A percentile compares a stretch with the other conserved stretches of the same genome.
phyloP scores from a whole-genome alignment of 192 early-diverging fungal species.

The Powellomyces hirtus region DNA sequence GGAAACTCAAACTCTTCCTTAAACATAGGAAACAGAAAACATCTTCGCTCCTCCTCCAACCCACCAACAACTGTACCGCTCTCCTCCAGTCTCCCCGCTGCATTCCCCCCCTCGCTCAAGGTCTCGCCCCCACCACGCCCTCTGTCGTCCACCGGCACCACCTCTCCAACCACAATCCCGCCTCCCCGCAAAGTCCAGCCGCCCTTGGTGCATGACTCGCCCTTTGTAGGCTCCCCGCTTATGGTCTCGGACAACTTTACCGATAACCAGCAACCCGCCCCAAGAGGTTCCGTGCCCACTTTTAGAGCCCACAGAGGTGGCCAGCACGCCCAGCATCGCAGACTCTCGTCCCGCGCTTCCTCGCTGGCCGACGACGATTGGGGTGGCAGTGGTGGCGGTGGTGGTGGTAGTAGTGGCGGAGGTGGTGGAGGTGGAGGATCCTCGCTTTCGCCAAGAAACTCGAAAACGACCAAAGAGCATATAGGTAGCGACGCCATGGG shows the following conservation, averaged over 20 bases:
- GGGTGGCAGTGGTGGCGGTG: not conserved
- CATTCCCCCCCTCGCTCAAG: too few relatives aligned
- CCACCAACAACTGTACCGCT: too few relatives aligned
- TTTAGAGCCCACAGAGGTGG: not conserved
- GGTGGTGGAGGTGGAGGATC: not conserved
- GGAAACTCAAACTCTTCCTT: too few relatives aligned
- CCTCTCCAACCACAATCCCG: conserved; percentile 5
- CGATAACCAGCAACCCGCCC: conserved; percentile 10
- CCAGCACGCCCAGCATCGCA: not conserved
- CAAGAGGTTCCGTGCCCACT: not conserved
- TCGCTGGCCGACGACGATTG: conserved; percentile 13
- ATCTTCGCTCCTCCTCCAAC: too few relatives aligned
- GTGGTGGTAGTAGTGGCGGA: not conserved
- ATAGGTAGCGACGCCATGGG: not conserved
- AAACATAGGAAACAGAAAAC: too few relatives aligned
- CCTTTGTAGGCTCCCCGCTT: conserved; percentile 33
- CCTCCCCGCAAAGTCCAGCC: not conserved
- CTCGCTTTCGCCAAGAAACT: not conserved
- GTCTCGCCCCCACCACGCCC: too few relatives aligned
- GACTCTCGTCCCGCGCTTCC: conserved; percentile 5
- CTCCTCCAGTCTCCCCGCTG: too few relatives aligned
- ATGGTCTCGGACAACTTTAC: conserved; percentile 28
- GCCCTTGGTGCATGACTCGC: conserved; percentile 24
- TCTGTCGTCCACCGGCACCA: too few relatives aligned
- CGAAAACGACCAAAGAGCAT: not conserved